Base-by-base conservation (phyloP, 1,284 basidiomycete species). In the Leccinum subrobustum region DNA sequence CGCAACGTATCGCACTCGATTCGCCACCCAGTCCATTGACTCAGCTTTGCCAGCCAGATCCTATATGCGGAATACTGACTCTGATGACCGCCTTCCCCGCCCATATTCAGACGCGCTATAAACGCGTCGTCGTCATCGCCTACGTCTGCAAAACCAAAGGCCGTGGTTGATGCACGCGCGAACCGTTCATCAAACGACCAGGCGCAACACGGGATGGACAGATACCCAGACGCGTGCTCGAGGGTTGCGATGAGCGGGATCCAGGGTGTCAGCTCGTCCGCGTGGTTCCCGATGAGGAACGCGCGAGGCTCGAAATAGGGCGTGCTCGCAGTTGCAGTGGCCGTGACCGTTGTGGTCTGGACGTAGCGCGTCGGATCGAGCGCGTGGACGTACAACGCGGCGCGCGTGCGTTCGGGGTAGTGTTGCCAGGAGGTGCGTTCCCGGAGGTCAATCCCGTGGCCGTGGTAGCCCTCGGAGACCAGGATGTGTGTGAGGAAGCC, bases 261-360 rank as follows among this genome's bases (percentile, higher is more conserved):
- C 93, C 93, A 96, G 0, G 93, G 93, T 52, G 96, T 96, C 16
- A 99, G 80, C 69, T 99, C 96, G 75, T 99, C 96, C 0, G 96
- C 92, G 73, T 99, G 96, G 75, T 98, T 98, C 9, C 93, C 95
- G 53, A 99, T 91, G 56, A 98, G 76, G 76, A 97, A 98, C 1
- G 81, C 76, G 0, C 81, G 85, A 0, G 60, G 52, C 9, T 48
- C 25, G 48, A 71, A 31, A 52, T 58, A 56, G 12, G 66, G 57
- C 3, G 58, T 14, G 11, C 2, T 35, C 33, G 33, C 12, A 35
- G 6, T 48, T 6, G 12, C 12, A 6, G 48, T 29, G 27, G 23
- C 6, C 4, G 12, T 12, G 23, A 5, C 16, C 5, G 4, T 9
- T 29, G 48, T 31, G 52, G 31, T 3, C 60, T 8, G 48, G 48